Conservation (phyloP, 129 eudicot genomes). For the Rutidosis leptorrhynchoides region DNA sequence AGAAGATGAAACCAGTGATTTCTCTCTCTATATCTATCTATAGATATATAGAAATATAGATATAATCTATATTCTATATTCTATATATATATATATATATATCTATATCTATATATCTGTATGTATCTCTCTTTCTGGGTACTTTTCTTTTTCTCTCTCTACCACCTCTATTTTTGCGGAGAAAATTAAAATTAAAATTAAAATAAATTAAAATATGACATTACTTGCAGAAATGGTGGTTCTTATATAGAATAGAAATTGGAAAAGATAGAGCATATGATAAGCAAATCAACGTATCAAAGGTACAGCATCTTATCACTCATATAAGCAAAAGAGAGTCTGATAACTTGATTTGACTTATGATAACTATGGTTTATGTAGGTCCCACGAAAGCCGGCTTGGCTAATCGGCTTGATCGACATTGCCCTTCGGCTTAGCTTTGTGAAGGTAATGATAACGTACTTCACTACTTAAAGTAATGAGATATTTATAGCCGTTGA, state of each 20-base stretch:
- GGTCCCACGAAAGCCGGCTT: conserved; percentile 53
- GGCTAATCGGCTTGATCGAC: conserved; percentile 60
- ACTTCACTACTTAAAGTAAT: not conserved
- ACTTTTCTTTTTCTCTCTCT: conserved; percentile 54
- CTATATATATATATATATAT: not conserved
- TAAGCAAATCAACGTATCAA: conserved; percentile 19
- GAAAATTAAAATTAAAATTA: no score
- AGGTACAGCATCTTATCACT: conserved; percentile 9
- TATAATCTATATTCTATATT: no score
- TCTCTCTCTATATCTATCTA: conserved; percentile 29
- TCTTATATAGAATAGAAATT: conserved; percentile 43
- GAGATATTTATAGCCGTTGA: conserved; percentile 1
- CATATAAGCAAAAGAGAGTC: not conserved
- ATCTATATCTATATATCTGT: conserved; percentile 8
- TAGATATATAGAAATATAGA: not conserved
- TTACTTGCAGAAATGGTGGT: conserved; percentile 51
- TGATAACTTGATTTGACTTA: rapidly evolving
- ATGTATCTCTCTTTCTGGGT: no score
- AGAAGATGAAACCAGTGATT: no score
- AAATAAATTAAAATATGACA: conserved; percentile 39
- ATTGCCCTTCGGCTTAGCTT: conserved; percentile 44
- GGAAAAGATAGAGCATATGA: conserved; percentile 26
- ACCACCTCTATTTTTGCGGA: conserved; percentile 39
- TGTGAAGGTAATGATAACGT: conserved; percentile 14
- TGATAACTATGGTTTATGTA: not conserved